phyloP scores from a whole-genome alignment of 345 rosid species.

The Ceriops decandra region DNA sequence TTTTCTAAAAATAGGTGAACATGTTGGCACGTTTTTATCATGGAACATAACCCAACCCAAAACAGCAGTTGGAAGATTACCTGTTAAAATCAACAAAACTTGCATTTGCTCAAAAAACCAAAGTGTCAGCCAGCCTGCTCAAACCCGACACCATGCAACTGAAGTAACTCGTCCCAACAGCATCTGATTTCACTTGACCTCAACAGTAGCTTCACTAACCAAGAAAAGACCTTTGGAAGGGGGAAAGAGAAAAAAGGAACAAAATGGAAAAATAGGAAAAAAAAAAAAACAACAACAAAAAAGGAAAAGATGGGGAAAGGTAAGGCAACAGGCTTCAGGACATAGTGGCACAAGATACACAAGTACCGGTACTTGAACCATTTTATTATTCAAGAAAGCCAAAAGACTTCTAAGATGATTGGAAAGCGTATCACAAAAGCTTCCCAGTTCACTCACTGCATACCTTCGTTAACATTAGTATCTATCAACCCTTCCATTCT shows the following conservation, averaged over 20 bases:
- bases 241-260: background rate
- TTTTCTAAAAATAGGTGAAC: background rate
- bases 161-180: constrained; percentile 16
- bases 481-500: constrained; percentile 37
- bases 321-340: constrained; percentile 8
- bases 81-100: constrained; percentile 30
- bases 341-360: background rate
- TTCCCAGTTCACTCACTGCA: constrained; percentile 33
- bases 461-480: constrained; percentile 40
- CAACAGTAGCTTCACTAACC: constrained; percentile 26
- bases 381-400: constrained; percentile 17
- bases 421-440: constrained; percentile 22
- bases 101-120: constrained; percentile 23
- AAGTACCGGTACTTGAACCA: constrained; percentile 7
- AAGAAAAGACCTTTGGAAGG: constrained; percentile 19
- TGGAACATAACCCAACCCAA: constrained; percentile 7
- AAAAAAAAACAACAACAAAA: background rate
- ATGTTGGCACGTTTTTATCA: background rate
- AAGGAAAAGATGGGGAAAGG: background rate
- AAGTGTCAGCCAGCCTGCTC: constrained; percentile 33
- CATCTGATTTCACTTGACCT: constrained; percentile 26
- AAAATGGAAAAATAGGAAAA: background rate
- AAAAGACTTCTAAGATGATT: constrained; percentile 9
- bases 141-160: constrained; percentile 26
- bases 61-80: constrained; percentile 23